Conservation (phyloP, 2,329 filamentous ascomycete species). For the Colletotrichum chrysophilum region DNA sequence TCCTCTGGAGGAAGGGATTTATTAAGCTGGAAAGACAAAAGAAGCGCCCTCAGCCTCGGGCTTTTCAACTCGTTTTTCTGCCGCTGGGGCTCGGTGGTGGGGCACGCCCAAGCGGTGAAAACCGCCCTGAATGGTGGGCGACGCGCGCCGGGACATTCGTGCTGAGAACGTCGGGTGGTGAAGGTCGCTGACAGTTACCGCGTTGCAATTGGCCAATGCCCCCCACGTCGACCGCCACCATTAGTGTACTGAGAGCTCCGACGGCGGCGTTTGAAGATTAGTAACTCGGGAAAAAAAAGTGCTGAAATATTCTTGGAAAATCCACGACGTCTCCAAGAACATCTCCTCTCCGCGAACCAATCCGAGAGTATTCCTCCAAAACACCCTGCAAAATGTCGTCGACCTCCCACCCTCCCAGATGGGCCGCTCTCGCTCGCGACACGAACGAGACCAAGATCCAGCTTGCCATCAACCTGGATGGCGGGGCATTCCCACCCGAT, state of each 20-base stretch:
- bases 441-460: conserved; percentile 99
- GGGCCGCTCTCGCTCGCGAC: conserved; percentile 80
- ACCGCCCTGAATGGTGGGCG: background rate
- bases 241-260: conserved; percentile 3
- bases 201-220: conserved; percentile 19
- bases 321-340: background rate
- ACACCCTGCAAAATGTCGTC: conserved; percentile 6
- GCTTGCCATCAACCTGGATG: conserved; percentile 90
- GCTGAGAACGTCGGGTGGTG: background rate
- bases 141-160: background rate
- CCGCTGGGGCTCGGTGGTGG: background rate
- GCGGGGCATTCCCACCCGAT: conserved; percentile 75
- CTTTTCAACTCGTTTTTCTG: conserved; percentile 20
- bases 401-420: conserved; percentile 53
- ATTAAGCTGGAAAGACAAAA: conserved; percentile 10
- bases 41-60: conserved; percentile 8
- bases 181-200: background rate
- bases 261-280: conserved; percentile 2
- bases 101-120: conserved; percentile 11
- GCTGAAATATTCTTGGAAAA: background rate
- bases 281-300: conserved; percentile 3
- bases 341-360: background rate
- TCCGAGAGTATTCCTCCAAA: background rate
- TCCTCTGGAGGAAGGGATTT: conserved; percentile 9
- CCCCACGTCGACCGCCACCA: background rate